phyloP scores from a whole-genome alignment of 1,284 basidiomycete species.

The Cutaneotrichosporon curvatum region DNA sequence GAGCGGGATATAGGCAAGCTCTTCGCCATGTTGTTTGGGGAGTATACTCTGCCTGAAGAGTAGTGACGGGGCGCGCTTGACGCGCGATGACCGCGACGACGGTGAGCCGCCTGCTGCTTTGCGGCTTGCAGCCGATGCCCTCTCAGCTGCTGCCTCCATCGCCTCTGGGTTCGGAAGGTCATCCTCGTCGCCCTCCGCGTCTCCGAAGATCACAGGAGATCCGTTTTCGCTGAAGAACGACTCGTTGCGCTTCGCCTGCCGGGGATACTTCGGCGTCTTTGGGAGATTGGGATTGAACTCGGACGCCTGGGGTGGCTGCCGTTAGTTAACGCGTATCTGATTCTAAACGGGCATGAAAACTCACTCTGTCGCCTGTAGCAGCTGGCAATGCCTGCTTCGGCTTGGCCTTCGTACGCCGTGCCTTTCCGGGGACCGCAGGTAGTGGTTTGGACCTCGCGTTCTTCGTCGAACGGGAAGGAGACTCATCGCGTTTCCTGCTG shows the following conservation, averaged over 20 bases:
- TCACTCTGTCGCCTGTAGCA: constrained; percentile 6
- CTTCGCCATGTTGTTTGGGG: constrained; percentile 1
- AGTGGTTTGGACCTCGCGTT: constrained; percentile 6
- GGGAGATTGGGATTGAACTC: constrained; percentile 39
- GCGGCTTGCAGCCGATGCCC: neutral
- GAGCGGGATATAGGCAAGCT: constrained; percentile 20
- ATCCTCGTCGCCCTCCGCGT: constrained; percentile 17
- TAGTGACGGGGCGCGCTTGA: constrained; percentile 29
- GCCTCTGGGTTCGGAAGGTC: constrained; percentile 38
- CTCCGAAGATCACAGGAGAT: constrained; percentile 15
- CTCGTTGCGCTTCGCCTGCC: constrained; percentile 28
- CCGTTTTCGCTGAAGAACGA: constrained; percentile 31
- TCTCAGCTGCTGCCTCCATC: constrained; percentile 23
- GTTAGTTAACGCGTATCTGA: neutral
- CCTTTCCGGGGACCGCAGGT: constrained; percentile 1
- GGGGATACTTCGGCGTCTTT: constrained; percentile 32
- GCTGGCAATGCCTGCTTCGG: constrained; percentile 10
- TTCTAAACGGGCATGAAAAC: neutral
- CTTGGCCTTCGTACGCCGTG: neutral
- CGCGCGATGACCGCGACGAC: neutral
- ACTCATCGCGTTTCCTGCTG: constrained; percentile 7
- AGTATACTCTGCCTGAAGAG: constrained; percentile 32
- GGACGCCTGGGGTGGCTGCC: constrained; percentile 37
- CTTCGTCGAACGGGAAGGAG: neutral
- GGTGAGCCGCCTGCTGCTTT: neutral